A percentile compares a stretch with the other conserved stretches of the same genome.
Evolutionary conservation across 2,329 filamentous ascomycete species (phyloP).

Genomic region (Colletotrichum magnum): DNA sequence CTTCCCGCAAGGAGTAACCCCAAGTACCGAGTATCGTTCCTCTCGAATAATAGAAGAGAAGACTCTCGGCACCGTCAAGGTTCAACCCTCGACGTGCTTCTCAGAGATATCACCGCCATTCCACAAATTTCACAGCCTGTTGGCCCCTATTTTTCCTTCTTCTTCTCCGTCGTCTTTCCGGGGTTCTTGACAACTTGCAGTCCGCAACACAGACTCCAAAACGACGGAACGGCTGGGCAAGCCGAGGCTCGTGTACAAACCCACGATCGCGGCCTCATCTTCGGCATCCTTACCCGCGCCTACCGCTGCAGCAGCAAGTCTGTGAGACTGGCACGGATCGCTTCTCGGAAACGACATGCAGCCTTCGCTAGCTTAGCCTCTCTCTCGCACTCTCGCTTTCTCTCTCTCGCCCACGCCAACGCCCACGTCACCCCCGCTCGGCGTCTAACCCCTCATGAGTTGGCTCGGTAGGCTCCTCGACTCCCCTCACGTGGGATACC

Average conservation of each 20-base stretch:
- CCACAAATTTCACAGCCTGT: not conserved
- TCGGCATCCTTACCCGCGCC: constrained; percentile 26
- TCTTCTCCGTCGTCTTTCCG: not conserved
- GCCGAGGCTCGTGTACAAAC: constrained; percentile 5
- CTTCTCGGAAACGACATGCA: constrained; percentile 38
- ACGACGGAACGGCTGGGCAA: not conserved
- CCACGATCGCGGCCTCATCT: constrained; percentile 31
- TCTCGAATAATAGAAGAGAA: constrained; percentile 7
- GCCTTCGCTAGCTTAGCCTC: constrained; percentile 35
- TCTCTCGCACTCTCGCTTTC: constrained; percentile 14
- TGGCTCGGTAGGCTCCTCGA: constrained; percentile 15
- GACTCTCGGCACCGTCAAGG: constrained; percentile 18
- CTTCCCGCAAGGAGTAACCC: constrained; percentile 5
- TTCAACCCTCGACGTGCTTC: constrained; percentile 20
- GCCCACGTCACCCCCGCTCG: constrained; percentile 25
- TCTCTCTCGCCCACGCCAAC: constrained; percentile 13
- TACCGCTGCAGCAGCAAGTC: constrained; percentile 33
- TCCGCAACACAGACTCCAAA: not conserved
- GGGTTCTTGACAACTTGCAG: not conserved
- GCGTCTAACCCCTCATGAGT: constrained; percentile 15
- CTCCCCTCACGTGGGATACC: constrained; percentile 39
- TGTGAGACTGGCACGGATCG: constrained; percentile 40
- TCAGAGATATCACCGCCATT: constrained; percentile 16
- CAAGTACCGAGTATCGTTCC: constrained; percentile 12
- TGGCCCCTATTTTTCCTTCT: constrained; percentile 13